Evolutionary conservation across 805 yeast genomes (phyloP).

Genomic region (Starmerella tilneyi): DNA sequence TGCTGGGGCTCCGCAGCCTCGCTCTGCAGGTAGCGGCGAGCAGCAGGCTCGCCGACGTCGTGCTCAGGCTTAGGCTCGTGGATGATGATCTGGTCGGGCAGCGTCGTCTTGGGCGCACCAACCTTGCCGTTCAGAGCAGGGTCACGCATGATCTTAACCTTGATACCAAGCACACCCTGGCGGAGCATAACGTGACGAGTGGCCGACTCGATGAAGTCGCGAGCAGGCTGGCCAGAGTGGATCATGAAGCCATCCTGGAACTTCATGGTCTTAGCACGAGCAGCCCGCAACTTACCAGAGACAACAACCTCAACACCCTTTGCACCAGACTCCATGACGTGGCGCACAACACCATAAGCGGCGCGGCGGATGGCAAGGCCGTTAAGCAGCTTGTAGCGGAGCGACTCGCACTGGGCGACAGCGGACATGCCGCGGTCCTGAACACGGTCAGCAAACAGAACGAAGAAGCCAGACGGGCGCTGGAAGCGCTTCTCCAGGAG

Average conservation of each 20-base stretch:
- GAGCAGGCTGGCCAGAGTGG: slow-evolving; percentile 99
- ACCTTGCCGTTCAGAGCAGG: slow-evolving; percentile 46
- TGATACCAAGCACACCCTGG: slow-evolving; percentile 99
- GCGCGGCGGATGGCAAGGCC: slow-evolving; percentile 99
- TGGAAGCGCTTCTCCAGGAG: slow-evolving; percentile 98
- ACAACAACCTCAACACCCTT: slow-evolving; percentile 99
- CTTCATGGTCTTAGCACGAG: slow-evolving; percentile 99
- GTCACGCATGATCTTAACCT: slow-evolving; percentile 99
- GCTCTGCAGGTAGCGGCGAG: slow-evolving; percentile 51
- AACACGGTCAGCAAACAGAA: slow-evolving; percentile 96
- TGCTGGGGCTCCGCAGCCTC: slow-evolving; percentile 16
- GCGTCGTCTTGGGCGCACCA: slow-evolving; percentile 41
- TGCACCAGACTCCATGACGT: slow-evolving; percentile 99
- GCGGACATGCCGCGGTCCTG: slow-evolving; percentile 99
- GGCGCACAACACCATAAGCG: slow-evolving; percentile 99
- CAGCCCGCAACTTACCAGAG: slow-evolving; percentile 99
- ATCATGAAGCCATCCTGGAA: slow-evolving; percentile 99
- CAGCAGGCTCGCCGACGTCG: slow-evolving; percentile 52
- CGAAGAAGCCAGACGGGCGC: slow-evolving; percentile 85
- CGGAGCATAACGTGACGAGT: slow-evolving; percentile 99
- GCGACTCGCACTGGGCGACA: slow-evolving; percentile 98
- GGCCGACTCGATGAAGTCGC: slow-evolving; percentile 96
- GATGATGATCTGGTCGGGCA: slow-evolving; percentile 91
- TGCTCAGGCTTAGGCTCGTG: slow-evolving; percentile 88
- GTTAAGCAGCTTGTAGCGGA: slow-evolving; percentile 93